Conservation (phyloP, 495 filamentous ascomycete species). For the Lophiostoma macrostomum region DNA sequence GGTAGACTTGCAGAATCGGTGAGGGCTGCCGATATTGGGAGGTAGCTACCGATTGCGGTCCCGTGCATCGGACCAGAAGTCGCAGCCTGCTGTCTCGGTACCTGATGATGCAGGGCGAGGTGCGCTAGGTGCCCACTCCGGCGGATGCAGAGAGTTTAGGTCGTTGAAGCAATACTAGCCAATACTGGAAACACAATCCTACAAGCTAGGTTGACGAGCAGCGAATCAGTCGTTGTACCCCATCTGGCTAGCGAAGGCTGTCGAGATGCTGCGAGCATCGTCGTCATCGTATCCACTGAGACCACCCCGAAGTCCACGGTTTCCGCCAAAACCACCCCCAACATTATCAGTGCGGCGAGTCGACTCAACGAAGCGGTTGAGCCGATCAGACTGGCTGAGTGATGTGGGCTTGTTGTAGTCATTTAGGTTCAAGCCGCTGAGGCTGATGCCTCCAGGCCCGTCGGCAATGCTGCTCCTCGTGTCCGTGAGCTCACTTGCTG, state of each 20-base stretch:
- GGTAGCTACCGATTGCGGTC: too few species aligned
- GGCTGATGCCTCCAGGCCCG: conserved; percentile 73
- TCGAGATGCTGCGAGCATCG: conserved; percentile 91
- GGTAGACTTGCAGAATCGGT: too few species aligned
- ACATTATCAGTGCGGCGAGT: conserved; percentile 57
- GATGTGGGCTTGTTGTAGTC: conserved; percentile 73
- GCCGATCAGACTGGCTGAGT: conserved; percentile 77
- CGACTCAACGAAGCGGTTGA: conserved; percentile 86
- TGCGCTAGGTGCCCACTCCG: conserved; percentile 44
- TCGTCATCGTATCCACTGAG: conserved; percentile 58
- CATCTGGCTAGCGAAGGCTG: conserved; percentile 88
- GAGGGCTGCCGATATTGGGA: too few species aligned
- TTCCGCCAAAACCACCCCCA: conserved; percentile 42
- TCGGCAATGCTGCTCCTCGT: conserved; percentile 67
- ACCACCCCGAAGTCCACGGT: conserved; percentile 41
- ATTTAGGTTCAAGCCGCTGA: conserved; percentile 74
- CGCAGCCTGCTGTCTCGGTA: too few species aligned
- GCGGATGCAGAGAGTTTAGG: conserved; percentile 2
- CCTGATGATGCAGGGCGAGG: conserved; percentile 46
- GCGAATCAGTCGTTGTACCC: conserved; percentile 81
- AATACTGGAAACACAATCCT: conserved; percentile 7
- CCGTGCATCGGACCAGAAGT: too few species aligned
- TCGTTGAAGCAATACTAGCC: background rate
- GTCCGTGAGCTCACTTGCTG: conserved; percentile 83
- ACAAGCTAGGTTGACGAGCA: background rate